phyloP scores from a whole-genome alignment of 345 rosid genomes.

The Microthlaspi erraticum region DNA sequence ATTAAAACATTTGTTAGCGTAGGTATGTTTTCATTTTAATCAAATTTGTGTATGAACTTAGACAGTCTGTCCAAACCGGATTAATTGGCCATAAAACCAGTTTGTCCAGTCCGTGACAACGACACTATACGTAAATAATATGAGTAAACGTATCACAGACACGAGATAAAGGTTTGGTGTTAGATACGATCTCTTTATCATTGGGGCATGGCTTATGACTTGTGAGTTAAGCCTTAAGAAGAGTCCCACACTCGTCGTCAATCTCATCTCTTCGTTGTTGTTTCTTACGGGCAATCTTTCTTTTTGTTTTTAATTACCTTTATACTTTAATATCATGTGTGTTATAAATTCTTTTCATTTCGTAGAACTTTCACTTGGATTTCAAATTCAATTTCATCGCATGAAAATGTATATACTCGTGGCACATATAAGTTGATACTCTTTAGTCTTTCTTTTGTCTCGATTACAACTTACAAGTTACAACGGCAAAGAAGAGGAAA shows the following conservation, averaged over 20 bases:
- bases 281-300: conserved; percentile 29
- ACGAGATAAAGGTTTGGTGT: conserved; percentile 15
- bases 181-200: conserved; percentile 21
- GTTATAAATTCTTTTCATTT: background rate
- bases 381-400: background rate
- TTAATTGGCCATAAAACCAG: background rate
- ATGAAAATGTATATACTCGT: background rate
- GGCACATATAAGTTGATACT: background rate
- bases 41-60: too few relatives aligned
- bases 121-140: conserved; percentile 17
- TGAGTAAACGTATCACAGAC: conserved; percentile 28
- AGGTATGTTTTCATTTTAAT: too few relatives aligned
- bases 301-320: background rate
- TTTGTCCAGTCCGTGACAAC: conserved; percentile 15
- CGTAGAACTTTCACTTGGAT: background rate
- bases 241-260: conserved; percentile 43
- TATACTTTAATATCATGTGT: background rate
- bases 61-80: too few relatives aligned
- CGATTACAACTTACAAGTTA: conserved; percentile 23
- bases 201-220: conserved; percentile 25
- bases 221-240: conserved; percentile 18
- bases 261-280: conserved; percentile 31
- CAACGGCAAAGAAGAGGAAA: background rate
- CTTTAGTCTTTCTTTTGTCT: conserved; percentile 18
- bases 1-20: too few relatives aligned